A percentile compares a stretch with the other conserved stretches of the same genome.
Conservation (phyloP, 2,329 filamentous ascomycete genomes). For the Cladosporium cucumerinum region DNA sequence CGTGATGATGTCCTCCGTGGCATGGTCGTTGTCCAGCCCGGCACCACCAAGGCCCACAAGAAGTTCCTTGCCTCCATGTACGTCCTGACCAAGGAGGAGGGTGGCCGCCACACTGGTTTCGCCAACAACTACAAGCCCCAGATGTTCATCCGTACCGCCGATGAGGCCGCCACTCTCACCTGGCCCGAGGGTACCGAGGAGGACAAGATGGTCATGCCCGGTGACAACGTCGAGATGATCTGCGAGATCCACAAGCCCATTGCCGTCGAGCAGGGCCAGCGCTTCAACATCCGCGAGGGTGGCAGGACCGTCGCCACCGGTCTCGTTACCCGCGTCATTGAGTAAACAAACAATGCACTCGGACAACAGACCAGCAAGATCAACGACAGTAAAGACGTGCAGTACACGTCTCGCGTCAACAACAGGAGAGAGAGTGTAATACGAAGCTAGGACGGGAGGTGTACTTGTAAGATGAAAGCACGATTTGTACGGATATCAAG, state of each 20-base stretch:
- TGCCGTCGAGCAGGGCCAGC: slow-evolving; percentile 85
- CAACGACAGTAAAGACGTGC: background rate
- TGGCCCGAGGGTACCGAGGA: slow-evolving; percentile 75
- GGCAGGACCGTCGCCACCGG: slow-evolving; percentile 57
- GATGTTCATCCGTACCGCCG: slow-evolving; percentile 89
- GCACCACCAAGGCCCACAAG: slow-evolving; percentile 77
- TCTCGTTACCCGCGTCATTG: slow-evolving; percentile 39
- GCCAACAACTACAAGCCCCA: slow-evolving; percentile 94
- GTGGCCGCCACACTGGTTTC: slow-evolving; percentile 95
- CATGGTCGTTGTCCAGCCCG: slow-evolving; percentile 88
- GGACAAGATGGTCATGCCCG: slow-evolving; percentile 88
- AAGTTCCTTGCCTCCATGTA: slow-evolving; percentile 97
- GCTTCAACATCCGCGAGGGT: slow-evolving; percentile 98
- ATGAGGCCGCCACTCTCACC: slow-evolving; percentile 69
- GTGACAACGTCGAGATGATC: slow-evolving; percentile 98
- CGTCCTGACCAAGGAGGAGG: slow-evolving; percentile 95
- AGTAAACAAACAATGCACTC: slow-evolving; percentile 26
- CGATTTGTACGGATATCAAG: slow-evolving; percentile 12
- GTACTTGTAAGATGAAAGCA: slow-evolving; percentile 12
- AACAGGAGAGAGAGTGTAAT: slow-evolving; percentile 5
- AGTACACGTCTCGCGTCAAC: background rate
- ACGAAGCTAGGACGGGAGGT: background rate
- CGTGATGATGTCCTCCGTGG: slow-evolving; percentile 92
- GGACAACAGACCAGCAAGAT: background rate
- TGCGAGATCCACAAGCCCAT: slow-evolving; percentile 80